Conservation (phyloP, 106 monocot species). For the Dioscorea alata region DNA sequence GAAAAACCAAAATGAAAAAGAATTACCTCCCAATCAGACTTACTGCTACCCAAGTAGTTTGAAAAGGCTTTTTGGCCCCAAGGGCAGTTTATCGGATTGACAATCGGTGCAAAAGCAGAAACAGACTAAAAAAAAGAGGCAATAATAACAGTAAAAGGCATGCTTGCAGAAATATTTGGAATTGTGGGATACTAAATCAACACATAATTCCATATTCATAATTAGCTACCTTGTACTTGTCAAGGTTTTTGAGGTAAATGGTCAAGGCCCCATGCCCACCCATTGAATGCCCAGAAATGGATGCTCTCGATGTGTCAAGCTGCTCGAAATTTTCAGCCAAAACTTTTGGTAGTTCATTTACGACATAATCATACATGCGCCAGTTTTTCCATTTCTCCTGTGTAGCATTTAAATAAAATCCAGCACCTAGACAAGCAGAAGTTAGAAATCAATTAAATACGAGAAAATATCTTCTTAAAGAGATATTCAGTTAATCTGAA, state of each 20-base stretch:
- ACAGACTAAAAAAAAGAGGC: constrained; percentile 52
- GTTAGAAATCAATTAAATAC: too few relatives aligned
- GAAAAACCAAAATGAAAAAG: not conserved
- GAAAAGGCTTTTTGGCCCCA: constrained; percentile 98
- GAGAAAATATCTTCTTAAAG: too few relatives aligned
- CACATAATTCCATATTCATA: not conserved
- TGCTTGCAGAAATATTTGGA: not conserved
- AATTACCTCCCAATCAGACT: constrained; percentile 84
- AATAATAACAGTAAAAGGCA: constrained; percentile 3
- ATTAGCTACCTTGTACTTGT: constrained; percentile 70
- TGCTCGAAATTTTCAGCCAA: constrained; percentile 73
- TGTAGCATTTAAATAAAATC: constrained; percentile 93
- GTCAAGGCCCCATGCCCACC: constrained; percentile 96
- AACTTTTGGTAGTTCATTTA: constrained; percentile 80
- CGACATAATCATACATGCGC: constrained; percentile 97
- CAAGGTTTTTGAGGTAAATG: constrained; percentile 80
- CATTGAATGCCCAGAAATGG: constrained; percentile 98
- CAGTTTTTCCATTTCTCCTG: constrained; percentile 94
- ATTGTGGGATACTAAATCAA: not conserved
- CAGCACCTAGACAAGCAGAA: constrained; percentile 50
- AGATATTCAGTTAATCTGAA: too few relatives aligned
- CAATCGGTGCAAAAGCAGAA: constrained; percentile 88
- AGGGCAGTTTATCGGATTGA: constrained; percentile 81
- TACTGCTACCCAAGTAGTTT: constrained; percentile 75
- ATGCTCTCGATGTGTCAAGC: constrained; percentile 67